A percentile compares a stretch with the other conserved stretches of the same genome.
Evolutionary conservation across 2,329 filamentous ascomycete genomes (phyloP).

Genomic region (Penicillium oxalicum): DNA sequence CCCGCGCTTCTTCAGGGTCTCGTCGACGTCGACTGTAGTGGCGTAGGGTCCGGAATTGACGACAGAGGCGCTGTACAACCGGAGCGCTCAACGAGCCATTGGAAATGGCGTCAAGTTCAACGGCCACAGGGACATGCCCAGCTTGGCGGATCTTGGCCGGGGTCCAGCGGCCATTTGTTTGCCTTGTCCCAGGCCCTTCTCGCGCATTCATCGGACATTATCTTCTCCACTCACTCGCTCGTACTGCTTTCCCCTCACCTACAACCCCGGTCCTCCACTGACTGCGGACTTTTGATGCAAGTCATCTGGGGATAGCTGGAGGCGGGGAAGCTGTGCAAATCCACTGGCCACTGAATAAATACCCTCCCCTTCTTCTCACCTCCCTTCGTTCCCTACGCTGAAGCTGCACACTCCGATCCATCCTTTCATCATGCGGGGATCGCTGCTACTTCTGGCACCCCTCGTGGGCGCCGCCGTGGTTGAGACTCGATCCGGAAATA

Average conservation of each 20-base stretch:
- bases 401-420: slow-evolving; percentile 3
- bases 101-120: background rate
- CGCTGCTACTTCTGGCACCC: slow-evolving; percentile 22
- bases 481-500: slow-evolving; percentile 7
- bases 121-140: background rate
- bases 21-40: too few relatives aligned
- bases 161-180: background rate
- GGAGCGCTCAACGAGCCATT: background rate
- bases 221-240: background rate
- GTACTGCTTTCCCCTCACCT: background rate
- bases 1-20: slow-evolving; percentile 3
- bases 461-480: slow-evolving; percentile 26
- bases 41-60: too few relatives aligned
- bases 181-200: background rate
- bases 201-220: slow-evolving; percentile 10
- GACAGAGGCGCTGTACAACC: background rate
- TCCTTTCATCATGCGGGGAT: slow-evolving; percentile 21
- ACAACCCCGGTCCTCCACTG: background rate
- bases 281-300: background rate
- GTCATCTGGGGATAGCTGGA: background rate
- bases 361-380: background rate
- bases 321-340: background rate
- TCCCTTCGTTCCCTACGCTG: slow-evolving; percentile 2
- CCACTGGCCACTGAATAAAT: background rate
- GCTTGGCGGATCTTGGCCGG: slow-evolving; percentile 1